Conservation (phyloP, 768 basidiomycete genomes). For the Cytidiella melzeri region DNA sequence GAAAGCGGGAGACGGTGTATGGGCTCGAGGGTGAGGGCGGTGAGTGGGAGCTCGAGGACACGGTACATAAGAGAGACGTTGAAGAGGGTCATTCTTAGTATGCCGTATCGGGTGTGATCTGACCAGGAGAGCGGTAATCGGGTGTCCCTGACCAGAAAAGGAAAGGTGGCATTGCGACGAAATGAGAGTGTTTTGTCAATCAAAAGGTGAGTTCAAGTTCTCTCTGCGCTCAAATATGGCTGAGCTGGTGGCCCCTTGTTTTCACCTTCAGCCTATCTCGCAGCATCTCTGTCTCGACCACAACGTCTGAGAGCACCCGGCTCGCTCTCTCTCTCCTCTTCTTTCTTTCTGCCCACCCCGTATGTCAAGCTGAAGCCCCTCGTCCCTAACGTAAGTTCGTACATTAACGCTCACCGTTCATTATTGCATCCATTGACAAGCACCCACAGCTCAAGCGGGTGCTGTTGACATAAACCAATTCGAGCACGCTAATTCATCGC, state of each 20-base stretch:
- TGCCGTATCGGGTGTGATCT: neutral
- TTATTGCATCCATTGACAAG: neutral
- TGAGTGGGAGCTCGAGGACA: neutral
- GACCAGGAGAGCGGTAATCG: neutral
- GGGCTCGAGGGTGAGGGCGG: neutral
- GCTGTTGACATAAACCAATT: slow-evolving; percentile 11
- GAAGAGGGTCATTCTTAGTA: neutral
- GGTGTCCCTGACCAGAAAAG: neutral
- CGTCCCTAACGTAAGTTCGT: neutral
- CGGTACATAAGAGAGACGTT: neutral
- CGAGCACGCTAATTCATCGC: slow-evolving; percentile 1
- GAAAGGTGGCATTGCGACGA: neutral
- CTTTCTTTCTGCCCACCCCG: neutral
- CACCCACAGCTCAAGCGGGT: slow-evolving; percentile 5
- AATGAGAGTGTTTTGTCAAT: neutral
- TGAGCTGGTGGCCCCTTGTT: neutral
- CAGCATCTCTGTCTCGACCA: neutral
- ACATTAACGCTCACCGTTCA: neutral
- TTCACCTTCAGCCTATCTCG: neutral
- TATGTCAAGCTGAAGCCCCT: neutral
- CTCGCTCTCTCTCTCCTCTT: neutral
- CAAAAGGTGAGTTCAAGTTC: neutral
- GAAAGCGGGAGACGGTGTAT: neutral
- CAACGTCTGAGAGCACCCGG: neutral
- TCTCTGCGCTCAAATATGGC: neutral